Evolutionary conservation across 805 yeast species (phyloP).

Genomic region (Candida ortonii): DNA sequence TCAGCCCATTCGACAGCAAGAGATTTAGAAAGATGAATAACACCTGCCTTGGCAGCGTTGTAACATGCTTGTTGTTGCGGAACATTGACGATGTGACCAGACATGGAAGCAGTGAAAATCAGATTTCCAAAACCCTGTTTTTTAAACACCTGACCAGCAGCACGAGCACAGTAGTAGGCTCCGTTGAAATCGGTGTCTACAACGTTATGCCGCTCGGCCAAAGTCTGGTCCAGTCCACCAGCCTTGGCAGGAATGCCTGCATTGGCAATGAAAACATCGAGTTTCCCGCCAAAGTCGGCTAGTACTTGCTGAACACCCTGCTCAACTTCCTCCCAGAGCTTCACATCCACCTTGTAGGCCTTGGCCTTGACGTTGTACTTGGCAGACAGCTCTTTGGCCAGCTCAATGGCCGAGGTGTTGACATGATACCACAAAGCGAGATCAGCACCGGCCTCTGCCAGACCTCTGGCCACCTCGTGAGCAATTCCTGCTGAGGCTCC

Average conservation of each 20-base stretch:
- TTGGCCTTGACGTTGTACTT: conserved; percentile 18
- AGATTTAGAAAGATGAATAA: conserved; percentile 42
- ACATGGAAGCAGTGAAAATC: conserved; percentile 50
- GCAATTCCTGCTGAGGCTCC: conserved; percentile 64
- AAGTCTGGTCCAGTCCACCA: conserved; percentile 32
- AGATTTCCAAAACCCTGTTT: conserved; percentile 44
- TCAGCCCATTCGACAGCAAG: conserved; percentile 45
- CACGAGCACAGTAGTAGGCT: conserved; percentile 47
- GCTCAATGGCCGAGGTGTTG: conserved; percentile 10
- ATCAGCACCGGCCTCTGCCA: conserved; percentile 49
- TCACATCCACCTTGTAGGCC: conserved; percentile 34
- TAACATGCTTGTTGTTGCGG: conserved; percentile 47
- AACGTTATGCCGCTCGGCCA: conserved; percentile 33
- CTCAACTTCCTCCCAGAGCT: conserved; percentile 31
- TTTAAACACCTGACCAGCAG: conserved; percentile 43
- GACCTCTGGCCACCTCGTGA: conserved; percentile 46
- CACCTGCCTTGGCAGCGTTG: conserved; percentile 46
- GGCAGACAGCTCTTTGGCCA: conserved; percentile 26
- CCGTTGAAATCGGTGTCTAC: conserved; percentile 47
- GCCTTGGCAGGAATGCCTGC: conserved; percentile 37
- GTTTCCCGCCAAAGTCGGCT: conserved; percentile 34
- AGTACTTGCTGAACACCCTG: conserved; percentile 27
- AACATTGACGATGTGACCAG: conserved; percentile 48
- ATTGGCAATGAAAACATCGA: conserved; percentile 42
- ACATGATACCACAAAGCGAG: conserved; percentile 38